Evolutionary conservation across 257 asterid genomes (phyloP), one percentile per base, ranked within the genome.

Genomic region (Voacanga thouarsii): DNA sequence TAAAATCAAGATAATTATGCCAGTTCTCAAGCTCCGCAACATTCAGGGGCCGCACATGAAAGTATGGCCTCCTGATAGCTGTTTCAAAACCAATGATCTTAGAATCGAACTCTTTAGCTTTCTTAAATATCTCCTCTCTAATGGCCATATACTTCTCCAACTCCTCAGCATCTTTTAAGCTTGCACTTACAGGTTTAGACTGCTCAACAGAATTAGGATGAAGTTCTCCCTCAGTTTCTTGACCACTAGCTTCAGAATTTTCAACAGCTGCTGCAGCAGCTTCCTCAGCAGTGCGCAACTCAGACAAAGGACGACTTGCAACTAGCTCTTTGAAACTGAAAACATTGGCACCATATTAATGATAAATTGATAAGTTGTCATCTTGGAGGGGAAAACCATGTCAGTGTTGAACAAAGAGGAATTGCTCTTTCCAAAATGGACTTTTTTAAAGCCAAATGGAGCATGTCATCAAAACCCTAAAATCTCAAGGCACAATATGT

Each of bases 161-260:
- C 88, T 93, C 95, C 92, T 96, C 98, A 19, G 99, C 97, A 78
- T 92, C 98, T 85, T 87, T 90, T 85, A 96, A 88, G 94, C 91
- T 90, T 71, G 91, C 78, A 81, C 77, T 88, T 84, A 85, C 86
- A 80, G 89, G 88, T 87, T 89, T 91, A 41, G 93, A 73, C 84
- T 89, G 90, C 50, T 87, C 93, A n/a, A 63, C 83, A 60, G 83
- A 85, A 86, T 76, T 75, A 68, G 91, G 90, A 79, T 86, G 88
- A 71, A 41, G 84, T 82, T 89, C 97, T 64, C 94, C 97, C 81
- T 90, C 98, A 86, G 78, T 79, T 80, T 89, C 92, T 77, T 85
- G 88, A 79, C 56, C 83, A 75, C 70, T 81, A 75, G 84, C 87
- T 79, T 87, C 95, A 72, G 92, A 77, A 81, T 82, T 81, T 75